A percentile compares a stretch with the other conserved stretches of the same genome.
Evolutionary conservation across 2,329 filamentous ascomycete species (phyloP).

Genomic region (Trichothecium sympodiale): DNA sequence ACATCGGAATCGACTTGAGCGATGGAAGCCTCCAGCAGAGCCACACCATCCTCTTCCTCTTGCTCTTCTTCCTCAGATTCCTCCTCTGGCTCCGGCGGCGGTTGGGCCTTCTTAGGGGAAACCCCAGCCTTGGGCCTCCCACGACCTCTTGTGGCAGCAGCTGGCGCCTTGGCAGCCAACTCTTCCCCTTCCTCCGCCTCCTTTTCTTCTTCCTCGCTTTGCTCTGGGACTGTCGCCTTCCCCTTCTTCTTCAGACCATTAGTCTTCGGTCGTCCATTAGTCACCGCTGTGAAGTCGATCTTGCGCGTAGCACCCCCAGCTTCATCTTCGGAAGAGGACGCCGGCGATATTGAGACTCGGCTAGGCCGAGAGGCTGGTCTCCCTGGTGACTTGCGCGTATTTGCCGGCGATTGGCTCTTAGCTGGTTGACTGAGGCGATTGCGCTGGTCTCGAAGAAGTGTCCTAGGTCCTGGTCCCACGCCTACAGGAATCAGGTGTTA

Average conservation of each 20-base stretch:
- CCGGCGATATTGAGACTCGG: slow-evolving; percentile 39
- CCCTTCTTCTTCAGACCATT: slow-evolving; percentile 19
- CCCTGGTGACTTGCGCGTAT: slow-evolving; percentile 51
- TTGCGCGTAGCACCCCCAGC: slow-evolving; percentile 36
- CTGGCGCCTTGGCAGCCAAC: too few relatives aligned
- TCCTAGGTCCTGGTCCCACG: slow-evolving; percentile 41
- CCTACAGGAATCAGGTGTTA: slow-evolving; percentile 22
- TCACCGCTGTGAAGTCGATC: slow-evolving; percentile 35
- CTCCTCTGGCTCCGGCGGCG: neutral
- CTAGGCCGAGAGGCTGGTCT: slow-evolving; percentile 40
- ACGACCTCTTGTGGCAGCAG: slow-evolving; percentile 3
- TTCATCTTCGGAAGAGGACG: slow-evolving; percentile 19
- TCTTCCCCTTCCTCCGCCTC: too few relatives aligned
- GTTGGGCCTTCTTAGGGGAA: neutral
- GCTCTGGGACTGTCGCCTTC: slow-evolving; percentile 9
- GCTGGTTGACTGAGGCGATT: slow-evolving; percentile 36
- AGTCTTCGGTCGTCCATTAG: slow-evolving; percentile 7
- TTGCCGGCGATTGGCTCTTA: slow-evolving; percentile 47
- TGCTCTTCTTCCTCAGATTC: slow-evolving; percentile 1
- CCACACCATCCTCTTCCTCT: neutral
- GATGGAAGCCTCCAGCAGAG: neutral
- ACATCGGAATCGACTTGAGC: neutral
- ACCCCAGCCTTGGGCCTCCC: neutral
- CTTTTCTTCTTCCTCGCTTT: slow-evolving; percentile 18
- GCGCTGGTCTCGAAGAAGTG: slow-evolving; percentile 39